Evolutionary conservation across 345 rosid genomes (phyloP).

Genomic region (Dipteronia dyeriana): DNA sequence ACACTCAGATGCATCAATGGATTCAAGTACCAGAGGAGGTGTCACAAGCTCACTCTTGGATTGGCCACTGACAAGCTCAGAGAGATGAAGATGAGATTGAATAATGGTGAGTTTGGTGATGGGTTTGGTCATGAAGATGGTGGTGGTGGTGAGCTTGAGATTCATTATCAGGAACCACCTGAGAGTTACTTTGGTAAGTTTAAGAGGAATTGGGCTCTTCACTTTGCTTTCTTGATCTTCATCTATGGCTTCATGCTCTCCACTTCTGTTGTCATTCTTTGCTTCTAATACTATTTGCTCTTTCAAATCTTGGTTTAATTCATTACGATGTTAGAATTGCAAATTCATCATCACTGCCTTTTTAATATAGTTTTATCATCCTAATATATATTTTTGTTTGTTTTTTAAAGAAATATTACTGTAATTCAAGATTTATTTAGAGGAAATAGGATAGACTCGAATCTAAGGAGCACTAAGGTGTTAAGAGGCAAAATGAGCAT

Average conservation of each 20-base stretch:
- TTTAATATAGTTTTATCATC: too few relatives aligned
- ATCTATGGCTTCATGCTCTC: slow-evolving; percentile 82
- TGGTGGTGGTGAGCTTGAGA: slow-evolving; percentile 75
- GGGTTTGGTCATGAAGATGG: slow-evolving; percentile 38
- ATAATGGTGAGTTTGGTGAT: slow-evolving; percentile 40
- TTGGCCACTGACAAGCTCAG: slow-evolving; percentile 90
- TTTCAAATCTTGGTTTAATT: background rate
- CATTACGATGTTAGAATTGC: too few relatives aligned
- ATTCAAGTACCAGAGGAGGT: slow-evolving; percentile 94
- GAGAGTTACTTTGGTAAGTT: slow-evolving; percentile 93
- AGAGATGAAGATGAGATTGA: slow-evolving; percentile 63
- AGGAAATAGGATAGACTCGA: too few relatives aligned
- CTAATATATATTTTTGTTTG: too few relatives aligned
- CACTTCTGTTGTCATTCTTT: slow-evolving; percentile 76
- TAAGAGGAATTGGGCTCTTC: slow-evolving; percentile 95
- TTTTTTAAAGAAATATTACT: too few relatives aligned
- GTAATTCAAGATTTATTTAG: too few relatives aligned
- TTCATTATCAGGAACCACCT: slow-evolving; percentile 94
- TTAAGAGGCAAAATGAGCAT: too few relatives aligned
- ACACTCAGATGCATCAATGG: slow-evolving; percentile 95
- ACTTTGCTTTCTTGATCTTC: slow-evolving; percentile 87
- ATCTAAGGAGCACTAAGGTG: too few relatives aligned
- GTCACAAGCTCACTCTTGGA: slow-evolving; percentile 94
- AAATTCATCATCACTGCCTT: background rate
- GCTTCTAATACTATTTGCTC: slow-evolving; percentile 41